A percentile compares a stretch with the other conserved stretches of the same genome.
Conservation (phyloP, 2,329 filamentous ascomycete genomes). For the Aspergillus intermedius region DNA sequence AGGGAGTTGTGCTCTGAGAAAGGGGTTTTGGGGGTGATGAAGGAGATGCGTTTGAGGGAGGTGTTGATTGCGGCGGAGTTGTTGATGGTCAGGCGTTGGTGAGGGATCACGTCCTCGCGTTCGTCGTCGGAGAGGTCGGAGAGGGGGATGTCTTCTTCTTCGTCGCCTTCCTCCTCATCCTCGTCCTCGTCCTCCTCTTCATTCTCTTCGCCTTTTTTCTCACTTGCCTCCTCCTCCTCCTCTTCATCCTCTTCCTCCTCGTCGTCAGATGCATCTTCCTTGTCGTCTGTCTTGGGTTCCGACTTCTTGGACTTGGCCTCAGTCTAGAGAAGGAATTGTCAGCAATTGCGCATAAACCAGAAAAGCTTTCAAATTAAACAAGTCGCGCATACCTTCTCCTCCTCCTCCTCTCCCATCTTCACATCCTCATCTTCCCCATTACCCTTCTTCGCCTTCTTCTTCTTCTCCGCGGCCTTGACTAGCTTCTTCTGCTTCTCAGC, state of each 20-base stretch:
- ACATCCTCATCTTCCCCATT: conserved; percentile 12
- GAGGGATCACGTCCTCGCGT: conserved; percentile 77
- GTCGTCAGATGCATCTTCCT: conserved; percentile 30
- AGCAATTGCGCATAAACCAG: conserved; percentile 1
- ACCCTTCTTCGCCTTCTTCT: conserved; percentile 24
- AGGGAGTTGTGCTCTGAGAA: conserved; percentile 82
- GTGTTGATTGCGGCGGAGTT: conserved; percentile 81
- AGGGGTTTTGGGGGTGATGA: conserved; percentile 55
- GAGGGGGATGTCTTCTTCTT: conserved; percentile 80
- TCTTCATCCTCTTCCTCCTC: conserved; percentile 19
- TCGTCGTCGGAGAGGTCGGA: conserved; percentile 80
- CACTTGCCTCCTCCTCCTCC: conserved; percentile 20
- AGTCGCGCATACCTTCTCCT: conserved; percentile 8
- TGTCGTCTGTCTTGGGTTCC: conserved; percentile 31
- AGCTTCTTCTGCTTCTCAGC: conserved; percentile 71
- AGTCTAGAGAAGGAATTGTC: not conserved
- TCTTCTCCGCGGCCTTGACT: conserved; percentile 43
- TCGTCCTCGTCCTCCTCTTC: conserved; percentile 33
- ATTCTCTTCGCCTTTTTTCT: conserved; percentile 23
- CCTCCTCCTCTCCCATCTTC: conserved; percentile 11
- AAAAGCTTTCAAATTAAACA: not conserved
- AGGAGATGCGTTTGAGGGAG: conserved; percentile 62
- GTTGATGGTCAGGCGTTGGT: conserved; percentile 94
- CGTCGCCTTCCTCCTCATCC: conserved; percentile 58
- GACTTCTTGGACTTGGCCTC: conserved; percentile 12